phyloP scores from a whole-genome alignment of 1,284 basidiomycete genomes.

The Irpex sp. region DNA sequence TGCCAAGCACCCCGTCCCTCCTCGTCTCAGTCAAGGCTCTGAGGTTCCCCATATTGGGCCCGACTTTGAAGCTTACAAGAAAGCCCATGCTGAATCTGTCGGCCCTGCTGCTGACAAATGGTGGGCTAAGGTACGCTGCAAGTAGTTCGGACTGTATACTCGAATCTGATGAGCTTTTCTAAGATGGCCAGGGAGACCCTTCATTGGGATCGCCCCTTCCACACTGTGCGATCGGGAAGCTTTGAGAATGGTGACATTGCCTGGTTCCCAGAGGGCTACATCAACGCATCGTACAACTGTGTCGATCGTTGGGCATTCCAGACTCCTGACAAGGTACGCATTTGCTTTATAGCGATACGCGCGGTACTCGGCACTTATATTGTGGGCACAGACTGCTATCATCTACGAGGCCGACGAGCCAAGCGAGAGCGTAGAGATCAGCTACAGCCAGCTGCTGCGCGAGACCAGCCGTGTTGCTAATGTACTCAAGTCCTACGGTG shows the following conservation, averaged over 20 bases:
- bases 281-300: conserved; percentile 96
- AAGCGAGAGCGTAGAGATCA: conserved; percentile 70
- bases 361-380: no score
- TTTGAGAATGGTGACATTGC: conserved; percentile 87
- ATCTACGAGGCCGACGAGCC: conserved; percentile 99
- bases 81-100: conserved; percentile 59
- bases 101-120: conserved; percentile 75
- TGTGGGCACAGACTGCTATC: conserved; percentile 66
- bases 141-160: not conserved
- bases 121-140: conserved; percentile 73
- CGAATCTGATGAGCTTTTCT: not conserved
- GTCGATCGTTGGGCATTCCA: conserved; percentile 95
- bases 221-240: conserved; percentile 79
- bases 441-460: conserved; percentile 82
- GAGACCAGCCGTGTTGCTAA: conserved; percentile 91
- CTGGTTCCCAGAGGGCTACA: conserved; percentile 91
- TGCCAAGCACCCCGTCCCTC: conserved; percentile 7
- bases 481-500: conserved; percentile 84
- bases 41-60: conserved; percentile 76
- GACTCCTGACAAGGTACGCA: conserved; percentile 76
- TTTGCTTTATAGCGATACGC: no score
- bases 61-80: conserved; percentile 63
- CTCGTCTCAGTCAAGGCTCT: conserved; percentile 34
- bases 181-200: conserved; percentile 79
- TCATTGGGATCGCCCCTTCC: conserved; percentile 90